Percentiles rank a stretch among this genome's conserved stretches.
Evolutionary conservation across 1,284 basidiomycete genomes (phyloP).

Genomic region (Ustilago vetiveriae): DNA sequence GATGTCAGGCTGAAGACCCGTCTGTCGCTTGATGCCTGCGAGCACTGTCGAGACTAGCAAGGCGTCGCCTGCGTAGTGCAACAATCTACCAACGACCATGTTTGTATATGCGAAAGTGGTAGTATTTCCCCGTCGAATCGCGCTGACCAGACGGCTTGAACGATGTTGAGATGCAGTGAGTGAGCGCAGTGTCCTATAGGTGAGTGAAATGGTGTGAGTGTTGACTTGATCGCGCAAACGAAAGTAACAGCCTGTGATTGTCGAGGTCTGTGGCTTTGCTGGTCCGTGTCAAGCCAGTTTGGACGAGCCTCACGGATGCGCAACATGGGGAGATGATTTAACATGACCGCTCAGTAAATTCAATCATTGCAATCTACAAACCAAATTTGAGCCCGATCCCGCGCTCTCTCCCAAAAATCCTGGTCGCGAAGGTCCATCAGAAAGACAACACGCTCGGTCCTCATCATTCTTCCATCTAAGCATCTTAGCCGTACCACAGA

Average conservation of each 20-base stretch:
- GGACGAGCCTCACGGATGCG: constrained; percentile 2
- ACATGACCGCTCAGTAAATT: too few relatives aligned
- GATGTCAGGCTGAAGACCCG: constrained; percentile 54
- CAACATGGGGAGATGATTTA: too few relatives aligned
- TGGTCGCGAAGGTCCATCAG: background rate
- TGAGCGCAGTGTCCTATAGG: too few relatives aligned
- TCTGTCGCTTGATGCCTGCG: constrained; percentile 86
- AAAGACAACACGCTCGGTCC: constrained; percentile 3
- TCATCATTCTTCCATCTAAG: background rate
- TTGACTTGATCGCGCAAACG: too few relatives aligned
- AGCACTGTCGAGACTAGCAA: constrained; percentile 86
- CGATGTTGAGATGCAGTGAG: too few relatives aligned
- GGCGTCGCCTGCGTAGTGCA: constrained; percentile 86
- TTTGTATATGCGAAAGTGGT: background rate
- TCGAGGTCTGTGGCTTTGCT: background rate
- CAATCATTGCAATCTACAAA: too few relatives aligned
- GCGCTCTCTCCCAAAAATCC: too few relatives aligned
- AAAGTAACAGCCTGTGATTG: constrained; percentile 7
- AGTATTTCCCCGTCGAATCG: too few relatives aligned
- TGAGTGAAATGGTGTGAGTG: too few relatives aligned
- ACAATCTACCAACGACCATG: constrained; percentile 73
- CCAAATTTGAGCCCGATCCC: too few relatives aligned
- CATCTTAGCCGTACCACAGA: background rate
- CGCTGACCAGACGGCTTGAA: too few relatives aligned
- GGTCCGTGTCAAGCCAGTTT: constrained; percentile 14